Evolutionary conservation across 805 yeast genomes (phyloP).

Genomic region (Yamadazyma akitaensis): DNA sequence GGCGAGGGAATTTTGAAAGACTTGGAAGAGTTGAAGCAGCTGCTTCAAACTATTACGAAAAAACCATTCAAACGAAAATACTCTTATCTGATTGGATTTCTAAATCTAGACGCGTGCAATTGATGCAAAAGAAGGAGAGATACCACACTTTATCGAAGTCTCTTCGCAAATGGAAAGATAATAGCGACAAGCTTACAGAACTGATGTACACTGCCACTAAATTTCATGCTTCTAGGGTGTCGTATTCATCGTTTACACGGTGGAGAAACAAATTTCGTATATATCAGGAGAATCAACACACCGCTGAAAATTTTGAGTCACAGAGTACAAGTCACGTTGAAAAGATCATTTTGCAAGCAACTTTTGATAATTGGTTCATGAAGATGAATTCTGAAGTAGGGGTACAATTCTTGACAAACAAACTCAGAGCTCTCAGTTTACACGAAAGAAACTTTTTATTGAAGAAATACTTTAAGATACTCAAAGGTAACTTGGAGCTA

Average conservation of each 20-base stretch:
- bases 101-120: neutral
- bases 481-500: neutral
- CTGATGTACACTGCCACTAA: neutral
- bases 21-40: slow-evolving; percentile 1
- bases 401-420: neutral
- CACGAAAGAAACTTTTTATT: slow-evolving; percentile 17
- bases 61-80: slow-evolving; percentile 7
- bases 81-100: slow-evolving; percentile 7
- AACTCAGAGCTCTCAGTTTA: slow-evolving; percentile 5
- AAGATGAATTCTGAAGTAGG: neutral
- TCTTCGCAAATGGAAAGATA: neutral
- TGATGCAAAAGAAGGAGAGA: neutral
- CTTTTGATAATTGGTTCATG: neutral
- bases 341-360: neutral
- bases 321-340: neutral
- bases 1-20: slow-evolving; percentile 12
- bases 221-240: neutral
- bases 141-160: neutral
- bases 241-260: neutral
- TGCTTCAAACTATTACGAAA: slow-evolving; percentile 10
- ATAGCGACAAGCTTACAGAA: neutral
- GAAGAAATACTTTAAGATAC: slow-evolving; percentile 12
- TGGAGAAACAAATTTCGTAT: neutral
- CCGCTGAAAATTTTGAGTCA: neutral
- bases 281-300: neutral